Evolutionary conservation across 108 stramenopile species (phyloP), one percentile per base, ranked within the genome.

Genomic region (Nitzschia sp.): DNA sequence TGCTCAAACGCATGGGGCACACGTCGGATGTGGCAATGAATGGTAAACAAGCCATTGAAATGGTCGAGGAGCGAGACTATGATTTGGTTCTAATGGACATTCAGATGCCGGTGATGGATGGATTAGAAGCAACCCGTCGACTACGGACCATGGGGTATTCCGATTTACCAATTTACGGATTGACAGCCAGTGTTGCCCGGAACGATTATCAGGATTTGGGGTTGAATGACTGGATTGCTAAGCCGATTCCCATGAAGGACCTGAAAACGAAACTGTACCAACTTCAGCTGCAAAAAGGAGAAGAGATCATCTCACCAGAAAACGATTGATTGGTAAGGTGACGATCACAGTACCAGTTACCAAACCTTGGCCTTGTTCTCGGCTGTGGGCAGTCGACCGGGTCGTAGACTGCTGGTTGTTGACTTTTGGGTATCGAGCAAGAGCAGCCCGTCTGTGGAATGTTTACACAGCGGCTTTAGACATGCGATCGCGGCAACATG

Each of bases 51-150:
- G 87, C 87, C 70, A 54, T 71, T 62, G 36, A 80, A 74, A 84
- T 66, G 86, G 76, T 57, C 8, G 49, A 46, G n/a, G 9, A 59
- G 31, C 25, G 23, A 3, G 21, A 51, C 1, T 85, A 58, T 36
- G 78, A 83, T 46, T 32, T 84, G n/a, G 78, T 90, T 1, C 64
- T 87, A 38, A 86, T 90, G 89, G 89, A 90, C 55, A 58, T 80
- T 21, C 83, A 86, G 36, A 90, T 90, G 89, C 89, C 89, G 18
- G 71, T 79, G 0, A 80, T 90, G 83, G 83, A 86, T 53, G 88
- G 88, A 13, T 30, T 80, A 61, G 83, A 83, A 55, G 88, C 86
- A n/a, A 83, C 86, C 9, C 61, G 59, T 26, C 55, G 46, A 42
- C 51, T 87, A 18, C 67, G 86, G 36, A 59, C 48, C 27, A 65